A percentile compares a stretch with the other conserved stretches of the same genome.
Evolutionary conservation across 345 rosid species (phyloP).

Genomic region (Toxicodendron radicans): DNA sequence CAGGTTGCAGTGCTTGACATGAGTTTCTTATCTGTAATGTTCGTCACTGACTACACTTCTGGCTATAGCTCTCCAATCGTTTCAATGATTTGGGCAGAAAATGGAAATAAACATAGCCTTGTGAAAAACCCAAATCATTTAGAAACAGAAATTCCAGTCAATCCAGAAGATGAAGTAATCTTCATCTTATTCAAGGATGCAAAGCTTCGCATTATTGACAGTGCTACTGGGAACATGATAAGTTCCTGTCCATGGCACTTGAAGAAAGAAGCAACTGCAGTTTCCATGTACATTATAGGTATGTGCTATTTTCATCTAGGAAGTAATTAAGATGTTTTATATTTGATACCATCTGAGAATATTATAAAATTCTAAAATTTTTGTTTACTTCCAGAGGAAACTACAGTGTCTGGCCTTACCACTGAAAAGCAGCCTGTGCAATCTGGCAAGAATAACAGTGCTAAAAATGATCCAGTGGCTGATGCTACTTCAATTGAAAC

Average conservation of each 20-base stretch:
- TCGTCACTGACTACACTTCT: conserved; percentile 30
- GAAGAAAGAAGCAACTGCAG: conserved; percentile 33
- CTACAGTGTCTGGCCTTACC: conserved; percentile 16
- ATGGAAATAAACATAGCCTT: conserved; percentile 19
- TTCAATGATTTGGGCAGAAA: conserved; percentile 37
- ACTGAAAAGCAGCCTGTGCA: conserved; percentile 22
- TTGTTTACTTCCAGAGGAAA: conserved; percentile 26
- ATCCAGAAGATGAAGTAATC: conserved; percentile 29
- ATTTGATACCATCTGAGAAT: not conserved
- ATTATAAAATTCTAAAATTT: conserved; percentile 9
- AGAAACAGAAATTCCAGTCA: conserved; percentile 30
- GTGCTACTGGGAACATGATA: conserved; percentile 33
- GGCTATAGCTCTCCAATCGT: conserved; percentile 33
- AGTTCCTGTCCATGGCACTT: conserved; percentile 35
- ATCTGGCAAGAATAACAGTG: conserved; percentile 16
- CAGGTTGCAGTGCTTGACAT: conserved; percentile 59
- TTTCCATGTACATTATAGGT: conserved; percentile 49
- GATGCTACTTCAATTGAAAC: conserved; percentile 19
- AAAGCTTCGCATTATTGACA: conserved; percentile 31
- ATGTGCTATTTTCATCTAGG: conserved; percentile 19
- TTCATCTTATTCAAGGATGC: conserved; percentile 41
- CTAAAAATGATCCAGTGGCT: conserved; percentile 14
- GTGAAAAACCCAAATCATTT: conserved; percentile 24
- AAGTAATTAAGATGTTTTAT: not conserved
- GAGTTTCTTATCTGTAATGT: conserved; percentile 40